Evolutionary conservation across 345 rosid genomes (phyloP).

Genomic region (Hibiscus syriacus): DNA sequence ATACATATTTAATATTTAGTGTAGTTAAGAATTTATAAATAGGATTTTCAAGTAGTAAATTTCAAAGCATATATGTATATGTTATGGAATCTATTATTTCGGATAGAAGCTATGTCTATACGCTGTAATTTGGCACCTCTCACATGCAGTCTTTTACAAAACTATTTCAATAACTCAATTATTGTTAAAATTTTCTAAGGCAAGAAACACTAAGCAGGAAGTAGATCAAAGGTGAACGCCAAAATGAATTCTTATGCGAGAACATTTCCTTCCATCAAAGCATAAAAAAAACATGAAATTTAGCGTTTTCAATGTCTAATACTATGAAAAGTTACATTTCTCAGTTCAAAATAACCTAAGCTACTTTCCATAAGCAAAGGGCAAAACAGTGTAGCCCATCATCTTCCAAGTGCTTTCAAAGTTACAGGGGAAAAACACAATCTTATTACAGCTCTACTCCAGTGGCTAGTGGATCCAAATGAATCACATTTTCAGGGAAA

Average conservation of each 20-base stretch:
- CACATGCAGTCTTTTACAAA: too few relatives aligned
- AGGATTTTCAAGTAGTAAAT: too few relatives aligned
- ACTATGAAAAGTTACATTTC: not conserved
- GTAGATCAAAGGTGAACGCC: not conserved
- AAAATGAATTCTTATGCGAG: not conserved
- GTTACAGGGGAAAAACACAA: conserved; percentile 20
- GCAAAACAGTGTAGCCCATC: not conserved
- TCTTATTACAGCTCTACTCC: conserved; percentile 37
- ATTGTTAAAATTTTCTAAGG: too few relatives aligned
- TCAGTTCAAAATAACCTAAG: not conserved
- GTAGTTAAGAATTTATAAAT: too few relatives aligned
- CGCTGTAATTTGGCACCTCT: too few relatives aligned
- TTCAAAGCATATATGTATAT: too few relatives aligned
- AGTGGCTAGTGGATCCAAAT: conserved; percentile 10
- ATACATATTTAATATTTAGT: too few relatives aligned
- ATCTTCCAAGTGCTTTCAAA: conserved; percentile 17
- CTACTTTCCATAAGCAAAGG: not conserved
- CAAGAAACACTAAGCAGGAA: too few relatives aligned
- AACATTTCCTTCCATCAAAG: not conserved
- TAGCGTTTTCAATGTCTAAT: not conserved
- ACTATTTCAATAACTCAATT: too few relatives aligned
- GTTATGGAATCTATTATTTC: too few relatives aligned
- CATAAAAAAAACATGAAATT: not conserved
- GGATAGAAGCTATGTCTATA: too few relatives aligned
- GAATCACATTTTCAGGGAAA: conserved; percentile 61